These are phyloP conservation scores for Geum urbanum DNA, from an alignment of 306 rosid species.

Conservation along the genomic window DNA sequence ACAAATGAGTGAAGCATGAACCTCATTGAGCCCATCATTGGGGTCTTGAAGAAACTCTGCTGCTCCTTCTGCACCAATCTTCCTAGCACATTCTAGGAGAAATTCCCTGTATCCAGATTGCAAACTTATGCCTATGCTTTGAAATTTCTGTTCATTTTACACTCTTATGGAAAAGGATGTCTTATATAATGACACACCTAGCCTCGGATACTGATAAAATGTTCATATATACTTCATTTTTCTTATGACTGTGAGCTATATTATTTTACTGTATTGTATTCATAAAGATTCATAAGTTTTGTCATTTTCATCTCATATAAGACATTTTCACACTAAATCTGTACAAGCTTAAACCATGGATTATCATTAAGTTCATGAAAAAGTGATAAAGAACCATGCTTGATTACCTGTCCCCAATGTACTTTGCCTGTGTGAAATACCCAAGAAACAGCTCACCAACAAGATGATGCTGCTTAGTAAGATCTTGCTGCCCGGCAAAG, in stretches of 20 bases:
- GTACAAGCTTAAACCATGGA: not conserved
- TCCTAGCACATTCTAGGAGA: constrained; percentile 72
- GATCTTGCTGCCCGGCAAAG: constrained; percentile 65
- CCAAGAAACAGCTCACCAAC: constrained; percentile 74
- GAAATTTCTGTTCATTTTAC: not conserved
- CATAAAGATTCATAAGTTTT: not conserved
- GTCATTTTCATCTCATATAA: not conserved
- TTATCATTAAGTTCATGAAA: not conserved
- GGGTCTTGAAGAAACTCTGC: constrained; percentile 75
- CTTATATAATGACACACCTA: not conserved
- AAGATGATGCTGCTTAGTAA: constrained; percentile 67
- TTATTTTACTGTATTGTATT: not conserved
- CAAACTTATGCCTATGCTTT: constrained; percentile 13
- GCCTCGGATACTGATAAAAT: not conserved
- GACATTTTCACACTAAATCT: not conserved
- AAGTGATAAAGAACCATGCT: not conserved
- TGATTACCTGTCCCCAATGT: constrained; percentile 69
- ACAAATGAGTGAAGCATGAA: constrained; percentile 24
- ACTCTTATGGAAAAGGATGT: not conserved
- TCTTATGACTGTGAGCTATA: not conserved
- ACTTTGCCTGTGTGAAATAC: constrained; percentile 82
- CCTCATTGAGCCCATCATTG: constrained; percentile 78
- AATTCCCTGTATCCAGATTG: constrained; percentile 60
- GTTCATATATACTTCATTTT: not conserved
- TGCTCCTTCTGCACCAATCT: constrained; percentile 75